Percentiles rank a stretch among this genome's conserved stretches.
These are phyloP conservation scores for Hordeum marinum DNA, from an alignment of 176 grass and related monocot species.

Conservation along the genomic window DNA sequence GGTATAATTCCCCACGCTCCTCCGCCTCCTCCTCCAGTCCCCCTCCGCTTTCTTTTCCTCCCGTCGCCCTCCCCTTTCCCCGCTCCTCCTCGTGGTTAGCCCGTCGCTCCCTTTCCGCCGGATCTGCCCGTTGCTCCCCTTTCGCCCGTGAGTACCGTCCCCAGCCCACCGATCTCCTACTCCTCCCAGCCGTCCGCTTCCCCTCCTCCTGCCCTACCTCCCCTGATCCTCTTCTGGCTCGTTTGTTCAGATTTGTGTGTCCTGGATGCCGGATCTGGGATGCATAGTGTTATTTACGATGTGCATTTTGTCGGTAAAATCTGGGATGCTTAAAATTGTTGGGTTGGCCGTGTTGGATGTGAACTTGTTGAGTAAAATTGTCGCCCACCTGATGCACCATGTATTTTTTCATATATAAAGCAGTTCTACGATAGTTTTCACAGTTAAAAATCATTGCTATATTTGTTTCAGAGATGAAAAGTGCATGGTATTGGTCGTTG, in stretches of 20 bases:
- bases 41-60: background rate
- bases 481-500: background rate
- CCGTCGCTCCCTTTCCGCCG: background rate
- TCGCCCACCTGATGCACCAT: background rate
- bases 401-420: background rate
- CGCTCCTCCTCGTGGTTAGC: background rate
- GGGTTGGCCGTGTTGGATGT: background rate
- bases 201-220: background rate
- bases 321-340: background rate
- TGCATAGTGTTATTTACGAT: background rate
- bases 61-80: background rate
- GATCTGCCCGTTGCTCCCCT: background rate
- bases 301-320: background rate
- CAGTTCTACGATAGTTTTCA: background rate
- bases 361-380: background rate
- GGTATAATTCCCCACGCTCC: background rate
- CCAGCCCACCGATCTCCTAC: background rate
- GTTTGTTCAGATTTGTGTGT: background rate
- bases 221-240: background rate
- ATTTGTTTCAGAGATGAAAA: background rate
- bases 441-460: background rate
- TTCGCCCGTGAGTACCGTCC: background rate
- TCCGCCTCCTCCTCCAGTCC: too few species aligned
- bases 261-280: background rate
- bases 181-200: background rate